Percentiles rank a stretch among this genome's conserved stretches.
Conservation (phyloP, 768 basidiomycete species). For the Multifurca ochricompacta region DNA sequence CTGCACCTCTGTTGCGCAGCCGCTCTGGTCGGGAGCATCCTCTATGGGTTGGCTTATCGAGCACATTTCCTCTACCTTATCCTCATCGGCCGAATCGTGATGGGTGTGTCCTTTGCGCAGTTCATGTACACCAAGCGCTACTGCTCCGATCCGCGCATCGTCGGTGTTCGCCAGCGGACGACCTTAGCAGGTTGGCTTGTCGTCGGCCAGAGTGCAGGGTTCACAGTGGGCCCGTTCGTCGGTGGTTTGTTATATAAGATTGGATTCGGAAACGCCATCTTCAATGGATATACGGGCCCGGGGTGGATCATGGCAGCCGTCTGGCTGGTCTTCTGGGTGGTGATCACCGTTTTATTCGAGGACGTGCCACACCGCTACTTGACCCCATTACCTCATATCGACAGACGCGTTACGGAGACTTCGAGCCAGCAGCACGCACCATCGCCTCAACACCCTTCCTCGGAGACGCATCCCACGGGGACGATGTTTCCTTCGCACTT, state of each 20-base stretch:
- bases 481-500: background rate
- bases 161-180: constrained; percentile 55
- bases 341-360: constrained; percentile 28
- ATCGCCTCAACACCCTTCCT: background rate
- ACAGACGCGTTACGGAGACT: background rate
- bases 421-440: background rate
- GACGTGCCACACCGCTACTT: constrained; percentile 25
- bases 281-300: constrained; percentile 63
- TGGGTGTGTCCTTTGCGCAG: constrained; percentile 50
- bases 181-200: constrained; percentile 57
- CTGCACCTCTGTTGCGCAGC: constrained; percentile 47
- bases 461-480: background rate
- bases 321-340: constrained; percentile 46
- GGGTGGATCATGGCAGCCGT: constrained; percentile 55
- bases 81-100: constrained; percentile 60
- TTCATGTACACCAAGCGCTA: constrained; percentile 67
- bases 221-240: constrained; percentile 55
- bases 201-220: constrained; percentile 52
- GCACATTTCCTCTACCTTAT: constrained; percentile 59
- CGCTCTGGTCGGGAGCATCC: constrained; percentile 47
- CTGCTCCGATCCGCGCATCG: constrained; percentile 60
- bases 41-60: constrained; percentile 55
- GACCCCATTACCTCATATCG: background rate
- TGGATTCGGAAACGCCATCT: constrained; percentile 46
- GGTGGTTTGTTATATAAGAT: constrained; percentile 56